Conservation (phyloP, 345 rosid species). For the Physaria fendleri region DNA sequence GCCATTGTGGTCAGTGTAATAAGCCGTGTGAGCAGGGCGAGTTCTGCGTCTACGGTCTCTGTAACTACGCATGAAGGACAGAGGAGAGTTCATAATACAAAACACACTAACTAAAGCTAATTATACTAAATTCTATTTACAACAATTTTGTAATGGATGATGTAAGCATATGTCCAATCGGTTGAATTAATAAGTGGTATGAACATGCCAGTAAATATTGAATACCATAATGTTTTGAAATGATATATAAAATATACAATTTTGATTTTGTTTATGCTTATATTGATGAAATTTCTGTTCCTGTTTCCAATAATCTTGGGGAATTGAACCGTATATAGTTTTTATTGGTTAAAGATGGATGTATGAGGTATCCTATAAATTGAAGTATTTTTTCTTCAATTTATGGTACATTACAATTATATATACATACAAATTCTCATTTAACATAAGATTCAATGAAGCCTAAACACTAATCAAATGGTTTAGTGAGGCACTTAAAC, state of each 20-base stretch:
- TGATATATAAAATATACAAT: not conserved
- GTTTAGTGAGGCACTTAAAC: no score
- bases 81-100: not conserved
- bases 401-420: not conserved
- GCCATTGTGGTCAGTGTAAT: conserved; percentile 66
- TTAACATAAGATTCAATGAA: no score
- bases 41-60: conserved; percentile 56
- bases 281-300: not conserved
- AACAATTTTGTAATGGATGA: not conserved
- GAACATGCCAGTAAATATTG: no score
- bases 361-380: not conserved
- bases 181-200: not conserved
- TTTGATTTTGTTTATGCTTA: not conserved
- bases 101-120: not conserved
- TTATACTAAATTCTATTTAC: not conserved
- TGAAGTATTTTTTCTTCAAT: not conserved
- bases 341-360: not conserved
- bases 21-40: conserved; percentile 37
- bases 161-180: not conserved
- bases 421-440: not conserved
- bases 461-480: no score
- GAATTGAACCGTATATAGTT: no score
- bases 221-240: not conserved
- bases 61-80: conserved; percentile 46
- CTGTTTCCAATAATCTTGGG: not conserved